Percentiles rank a stretch among this genome's conserved stretches.
Evolutionary conservation across 1,139 yeast species (phyloP).

Genomic region (Scheffersomyces segobiensis): DNA sequence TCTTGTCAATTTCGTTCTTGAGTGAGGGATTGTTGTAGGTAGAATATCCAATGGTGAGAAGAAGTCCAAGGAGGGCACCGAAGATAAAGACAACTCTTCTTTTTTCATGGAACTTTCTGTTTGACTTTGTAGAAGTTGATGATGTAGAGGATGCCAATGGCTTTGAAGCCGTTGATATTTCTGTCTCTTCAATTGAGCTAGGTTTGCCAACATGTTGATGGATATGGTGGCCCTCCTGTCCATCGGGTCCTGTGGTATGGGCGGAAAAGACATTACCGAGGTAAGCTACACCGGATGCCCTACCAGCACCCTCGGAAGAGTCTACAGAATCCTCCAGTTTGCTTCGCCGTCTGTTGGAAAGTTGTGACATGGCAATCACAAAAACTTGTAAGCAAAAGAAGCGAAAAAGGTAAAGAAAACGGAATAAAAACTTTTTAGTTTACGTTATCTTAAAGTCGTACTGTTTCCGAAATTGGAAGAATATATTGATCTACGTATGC

Average conservation of each 20-base stretch:
- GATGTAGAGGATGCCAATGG: not conserved
- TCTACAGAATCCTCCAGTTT: not conserved
- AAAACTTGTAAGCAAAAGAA: not conserved
- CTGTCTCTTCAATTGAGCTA: not conserved
- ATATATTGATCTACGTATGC: not conserved
- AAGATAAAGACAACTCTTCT: constrained; percentile 50
- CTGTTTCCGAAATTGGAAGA: not conserved
- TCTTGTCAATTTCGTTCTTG: constrained; percentile 49
- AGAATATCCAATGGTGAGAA: constrained; percentile 65
- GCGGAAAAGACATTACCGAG: not conserved
- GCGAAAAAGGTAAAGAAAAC: not conserved
- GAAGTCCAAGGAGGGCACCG: constrained; percentile 70
- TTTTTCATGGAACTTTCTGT: constrained; percentile 29
- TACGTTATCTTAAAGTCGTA: not conserved
- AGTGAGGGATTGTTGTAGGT: constrained; percentile 43
- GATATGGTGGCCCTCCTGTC: not conserved
- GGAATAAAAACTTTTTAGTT: too few relatives aligned
- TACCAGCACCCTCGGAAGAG: not conserved
- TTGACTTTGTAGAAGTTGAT: constrained; percentile 4
- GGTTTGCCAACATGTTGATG: not conserved
- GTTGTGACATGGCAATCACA: not conserved
- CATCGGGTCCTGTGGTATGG: not conserved
- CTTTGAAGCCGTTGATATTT: not conserved
- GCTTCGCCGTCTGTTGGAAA: not conserved
- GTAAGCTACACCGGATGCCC: not conserved